Conservation (phyloP, 2,329 filamentous ascomycete species). For the Orbilia javanica region DNA sequence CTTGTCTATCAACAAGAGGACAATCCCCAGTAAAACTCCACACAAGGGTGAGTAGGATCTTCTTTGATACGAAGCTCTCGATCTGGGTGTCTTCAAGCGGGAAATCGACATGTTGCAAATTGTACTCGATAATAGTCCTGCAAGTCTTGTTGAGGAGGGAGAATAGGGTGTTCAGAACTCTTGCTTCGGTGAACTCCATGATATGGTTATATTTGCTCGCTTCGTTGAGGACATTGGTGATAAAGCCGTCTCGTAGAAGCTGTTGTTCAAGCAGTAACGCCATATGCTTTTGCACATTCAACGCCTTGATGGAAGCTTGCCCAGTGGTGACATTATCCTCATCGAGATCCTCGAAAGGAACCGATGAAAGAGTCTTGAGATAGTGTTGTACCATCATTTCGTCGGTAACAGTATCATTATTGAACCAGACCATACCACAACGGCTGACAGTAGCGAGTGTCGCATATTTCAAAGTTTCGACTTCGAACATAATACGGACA, state of each 20-base stretch:
- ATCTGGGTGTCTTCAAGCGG: slow-evolving; percentile 89
- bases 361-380: slow-evolving; percentile 81
- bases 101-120: slow-evolving; percentile 92
- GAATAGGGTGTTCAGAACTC: slow-evolving; percentile 92
- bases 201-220: slow-evolving; percentile 89
- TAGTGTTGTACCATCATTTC: slow-evolving; percentile 95
- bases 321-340: slow-evolving; percentile 83
- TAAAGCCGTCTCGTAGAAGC: slow-evolving; percentile 82
- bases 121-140: slow-evolving; percentile 93
- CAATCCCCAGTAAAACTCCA: slow-evolving; percentile 98
- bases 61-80: slow-evolving; percentile 91
- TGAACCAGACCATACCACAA: slow-evolving; percentile 99
- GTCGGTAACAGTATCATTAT: slow-evolving; percentile 93
- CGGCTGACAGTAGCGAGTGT: slow-evolving; percentile 98
- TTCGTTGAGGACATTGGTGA: slow-evolving; percentile 80
- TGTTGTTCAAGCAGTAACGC: slow-evolving; percentile 82
- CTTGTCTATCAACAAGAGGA: slow-evolving; percentile 85
- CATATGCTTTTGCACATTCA: slow-evolving; percentile 81
- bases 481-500: slow-evolving; percentile 99
- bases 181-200: slow-evolving; percentile 95
- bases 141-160: slow-evolving; percentile 95
- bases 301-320: slow-evolving; percentile 80
- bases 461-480: slow-evolving; percentile 96
- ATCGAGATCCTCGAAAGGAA: slow-evolving; percentile 93
- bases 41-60: slow-evolving; percentile 88